phyloP scores from a whole-genome alignment of 306 rosid genomes.

The Notholithocarpus densiflorus region DNA sequence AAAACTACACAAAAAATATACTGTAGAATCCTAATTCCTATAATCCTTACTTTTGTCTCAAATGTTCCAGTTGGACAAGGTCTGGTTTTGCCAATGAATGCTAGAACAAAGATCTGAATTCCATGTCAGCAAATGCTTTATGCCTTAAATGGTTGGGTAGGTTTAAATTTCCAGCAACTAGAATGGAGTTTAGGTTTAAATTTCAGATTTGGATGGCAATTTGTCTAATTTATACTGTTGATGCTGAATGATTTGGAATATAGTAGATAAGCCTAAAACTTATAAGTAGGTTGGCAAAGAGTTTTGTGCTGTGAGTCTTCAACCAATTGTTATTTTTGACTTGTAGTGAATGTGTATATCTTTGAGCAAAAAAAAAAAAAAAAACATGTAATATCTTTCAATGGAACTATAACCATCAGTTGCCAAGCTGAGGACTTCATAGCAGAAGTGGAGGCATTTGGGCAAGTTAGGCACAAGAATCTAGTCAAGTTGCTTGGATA shows the following conservation, averaged over 20 bases:
- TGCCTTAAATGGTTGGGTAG: background rate
- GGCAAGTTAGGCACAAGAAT: constrained; percentile 49
- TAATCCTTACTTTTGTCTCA: background rate
- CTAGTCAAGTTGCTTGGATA: constrained; percentile 57
- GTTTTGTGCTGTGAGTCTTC: background rate
- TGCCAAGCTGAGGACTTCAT: constrained; percentile 43
- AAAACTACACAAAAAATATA: background rate
- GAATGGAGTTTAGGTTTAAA: too few relatives aligned
- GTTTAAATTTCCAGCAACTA: too few relatives aligned
- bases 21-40: background rate
- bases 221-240: background rate
- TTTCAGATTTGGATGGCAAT: background rate
- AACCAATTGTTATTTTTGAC: background rate
- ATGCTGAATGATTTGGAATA: background rate
- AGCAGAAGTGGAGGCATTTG: constrained; percentile 52
- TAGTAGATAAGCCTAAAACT: background rate
- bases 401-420: constrained; percentile 22
- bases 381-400: background rate
- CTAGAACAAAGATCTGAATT: background rate
- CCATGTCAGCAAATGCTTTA: too few relatives aligned
- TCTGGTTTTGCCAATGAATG: background rate
- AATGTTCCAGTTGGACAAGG: background rate
- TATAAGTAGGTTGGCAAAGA: background rate
- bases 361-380: too few relatives aligned
- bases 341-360: background rate